Base-by-base conservation (phyloP, 768 basidiomycete species). In the Amanita thiersii region DNA sequence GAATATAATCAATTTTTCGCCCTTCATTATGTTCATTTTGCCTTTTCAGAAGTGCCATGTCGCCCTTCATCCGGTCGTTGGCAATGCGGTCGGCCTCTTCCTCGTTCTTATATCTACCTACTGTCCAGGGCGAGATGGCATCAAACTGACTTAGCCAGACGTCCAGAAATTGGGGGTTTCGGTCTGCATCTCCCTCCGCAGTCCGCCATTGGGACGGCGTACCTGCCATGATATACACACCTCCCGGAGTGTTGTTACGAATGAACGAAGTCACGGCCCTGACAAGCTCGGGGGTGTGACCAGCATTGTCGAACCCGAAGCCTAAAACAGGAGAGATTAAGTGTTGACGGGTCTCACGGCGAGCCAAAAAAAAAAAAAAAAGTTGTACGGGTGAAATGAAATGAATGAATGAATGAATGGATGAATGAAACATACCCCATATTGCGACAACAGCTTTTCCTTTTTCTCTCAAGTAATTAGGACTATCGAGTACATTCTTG, bases 71-170 rank as follows among this genome's bases (percentile, higher is more conserved):
- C 36, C 72, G 77, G 7, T 68, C 67, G 50, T 75, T 68, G 5
- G 75, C 75, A 57, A 80, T 88, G 4, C 57, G 46, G 40, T 86
- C 82, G 1, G 79, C 83, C 10, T 76, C 77, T 31, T 68, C 66
- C 46, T 77, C 72, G 45, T 68, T 71, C 14, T 61, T 62, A 55
- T 77, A 88, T 24, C 84, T 66, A 3, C 87, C 88, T 7, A 90
- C 69, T 4, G 81, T 86, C 87, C 87, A 90, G 5, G 88, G 88
- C 15, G 79, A 82, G 43, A 88, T 73, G 3, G 83, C 81, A 47
- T 87, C 85, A 45, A 87, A 85, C 17, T 77, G 77, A n/a, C 79
- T 77, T 7, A 86, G 62, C 79, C 82, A 89, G 7, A 86, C 68
- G 37, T 75, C 63, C 9, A 79, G 50, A 47, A 84, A 88, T 5